Percentiles rank a stretch among this genome's conserved stretches.
These are phyloP conservation scores for Pseudocercospora macadamiae DNA, from an alignment of 2,329 filamentous ascomycete genomes.

Conservation along the genomic window DNA sequence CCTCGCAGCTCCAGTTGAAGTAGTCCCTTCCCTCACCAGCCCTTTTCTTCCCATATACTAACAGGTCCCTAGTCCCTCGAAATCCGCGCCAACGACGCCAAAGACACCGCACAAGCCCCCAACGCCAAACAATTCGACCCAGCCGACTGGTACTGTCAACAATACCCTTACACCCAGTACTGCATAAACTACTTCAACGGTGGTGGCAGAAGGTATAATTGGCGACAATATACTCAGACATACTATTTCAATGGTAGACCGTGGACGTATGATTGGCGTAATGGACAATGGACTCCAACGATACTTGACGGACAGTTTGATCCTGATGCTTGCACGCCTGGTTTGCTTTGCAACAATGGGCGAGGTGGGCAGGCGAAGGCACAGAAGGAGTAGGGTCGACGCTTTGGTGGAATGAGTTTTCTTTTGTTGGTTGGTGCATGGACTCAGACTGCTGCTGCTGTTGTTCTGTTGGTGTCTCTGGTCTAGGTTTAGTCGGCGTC, in stretches of 20 bases:
- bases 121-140: not conserved
- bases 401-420: too few species aligned
- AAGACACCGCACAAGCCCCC: not conserved
- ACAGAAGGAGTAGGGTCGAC: too few species aligned
- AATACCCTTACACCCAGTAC: not conserved
- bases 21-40: not conserved
- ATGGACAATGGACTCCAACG: not conserved
- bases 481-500: too few species aligned
- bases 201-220: not conserved
- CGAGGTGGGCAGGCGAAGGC: not conserved
- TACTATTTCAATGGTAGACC: not conserved
- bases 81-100: not conserved
- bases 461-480: too few species aligned
- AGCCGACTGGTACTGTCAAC: not conserved
- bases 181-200: not conserved
- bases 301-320: not conserved
- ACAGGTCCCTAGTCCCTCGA: not conserved
- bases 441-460: too few species aligned
- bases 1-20: not conserved
- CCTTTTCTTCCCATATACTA: not conserved
- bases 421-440: too few species aligned
- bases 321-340: not conserved
- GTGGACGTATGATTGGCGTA: not conserved
- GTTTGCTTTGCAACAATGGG: not conserved
- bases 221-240: not conserved